Percentiles rank a stretch among this genome's conserved stretches.
phyloP scores from a whole-genome alignment of 163 green algal genomes.

The Chlorella variabilis region DNA sequence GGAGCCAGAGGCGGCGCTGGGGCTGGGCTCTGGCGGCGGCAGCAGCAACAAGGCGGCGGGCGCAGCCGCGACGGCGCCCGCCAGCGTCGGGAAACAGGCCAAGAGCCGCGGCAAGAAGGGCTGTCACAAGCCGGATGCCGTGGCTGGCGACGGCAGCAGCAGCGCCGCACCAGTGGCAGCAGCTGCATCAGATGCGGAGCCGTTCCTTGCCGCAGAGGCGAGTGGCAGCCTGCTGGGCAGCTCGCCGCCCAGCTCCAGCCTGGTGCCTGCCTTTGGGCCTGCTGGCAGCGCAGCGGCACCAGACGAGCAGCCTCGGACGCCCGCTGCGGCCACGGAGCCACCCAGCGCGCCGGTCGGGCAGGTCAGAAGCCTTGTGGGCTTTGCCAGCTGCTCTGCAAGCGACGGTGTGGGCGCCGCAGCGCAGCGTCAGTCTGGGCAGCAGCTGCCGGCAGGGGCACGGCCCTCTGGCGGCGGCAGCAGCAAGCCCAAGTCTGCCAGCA shows the following conservation, averaged over 20 bases:
- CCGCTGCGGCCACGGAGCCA: no score
- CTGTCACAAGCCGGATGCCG: neutral
- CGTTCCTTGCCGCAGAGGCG: neutral
- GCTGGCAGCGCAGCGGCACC: neutral
- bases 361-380: constrained; percentile 22
- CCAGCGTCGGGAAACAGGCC: neutral
- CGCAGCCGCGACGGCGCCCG: neutral
- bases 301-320: neutral
- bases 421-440: neutral
- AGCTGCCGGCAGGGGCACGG: neutral
- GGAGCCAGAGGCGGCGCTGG: neutral
- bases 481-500: constrained; percentile 14
- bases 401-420: neutral
- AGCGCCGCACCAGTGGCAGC: no score
- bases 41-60: neutral
- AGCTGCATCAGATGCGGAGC: neutral
- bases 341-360: neutral
- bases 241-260: constrained; percentile 18
- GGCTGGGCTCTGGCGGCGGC: neutral
- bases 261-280: constrained; percentile 24
- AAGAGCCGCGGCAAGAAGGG: constrained; percentile 10
- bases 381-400: neutral
- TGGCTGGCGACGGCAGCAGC: no score
- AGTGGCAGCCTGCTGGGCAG: constrained; percentile 3
- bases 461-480: neutral